Evolutionary conservation across 768 basidiomycete species (phyloP).

Genomic region (Cystofilobasidium ferigula): DNA sequence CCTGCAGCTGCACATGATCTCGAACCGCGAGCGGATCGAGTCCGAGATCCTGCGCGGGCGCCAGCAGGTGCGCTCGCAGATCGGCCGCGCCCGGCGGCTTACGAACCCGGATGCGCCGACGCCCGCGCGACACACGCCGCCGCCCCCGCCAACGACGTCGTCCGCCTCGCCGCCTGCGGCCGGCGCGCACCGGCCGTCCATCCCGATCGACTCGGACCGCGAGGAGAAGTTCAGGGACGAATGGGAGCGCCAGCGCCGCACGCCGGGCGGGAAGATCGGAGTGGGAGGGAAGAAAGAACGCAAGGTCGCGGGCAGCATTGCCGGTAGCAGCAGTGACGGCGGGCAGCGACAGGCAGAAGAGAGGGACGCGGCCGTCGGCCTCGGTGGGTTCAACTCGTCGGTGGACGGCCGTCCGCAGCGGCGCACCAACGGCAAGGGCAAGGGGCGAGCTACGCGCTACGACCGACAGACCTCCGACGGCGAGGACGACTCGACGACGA

Average conservation of each 20-base stretch:
- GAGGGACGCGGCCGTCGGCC: neutral
- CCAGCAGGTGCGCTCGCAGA: constrained; percentile 13
- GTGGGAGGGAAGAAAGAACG: too few species aligned
- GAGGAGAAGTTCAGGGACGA: constrained; percentile 8
- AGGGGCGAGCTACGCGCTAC: neutral
- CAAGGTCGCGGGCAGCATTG: too few species aligned
- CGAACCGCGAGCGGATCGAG: constrained; percentile 24
- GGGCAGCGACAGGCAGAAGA: too few species aligned
- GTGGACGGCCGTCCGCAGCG: neutral
- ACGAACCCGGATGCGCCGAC: neutral
- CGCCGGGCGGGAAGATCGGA: neutral
- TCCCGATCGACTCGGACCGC: constrained; percentile 19
- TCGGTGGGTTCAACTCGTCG: neutral
- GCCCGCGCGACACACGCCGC: neutral
- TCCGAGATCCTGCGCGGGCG: constrained; percentile 22
- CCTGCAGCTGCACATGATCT: constrained; percentile 25
- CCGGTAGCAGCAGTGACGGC: too few species aligned
- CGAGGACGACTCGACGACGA: neutral
- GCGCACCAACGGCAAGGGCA: neutral
- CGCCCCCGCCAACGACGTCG: neutral
- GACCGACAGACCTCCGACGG: neutral
- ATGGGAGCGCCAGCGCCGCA: neutral
- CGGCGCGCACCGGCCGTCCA: constrained; percentile 1
- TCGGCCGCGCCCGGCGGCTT: neutral
- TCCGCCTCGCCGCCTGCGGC: neutral